Percentiles rank a stretch among this genome's conserved stretches.
phyloP scores from a whole-genome alignment of 2,329 filamentous ascomycete species.

The Fusarium sacchari region DNA sequence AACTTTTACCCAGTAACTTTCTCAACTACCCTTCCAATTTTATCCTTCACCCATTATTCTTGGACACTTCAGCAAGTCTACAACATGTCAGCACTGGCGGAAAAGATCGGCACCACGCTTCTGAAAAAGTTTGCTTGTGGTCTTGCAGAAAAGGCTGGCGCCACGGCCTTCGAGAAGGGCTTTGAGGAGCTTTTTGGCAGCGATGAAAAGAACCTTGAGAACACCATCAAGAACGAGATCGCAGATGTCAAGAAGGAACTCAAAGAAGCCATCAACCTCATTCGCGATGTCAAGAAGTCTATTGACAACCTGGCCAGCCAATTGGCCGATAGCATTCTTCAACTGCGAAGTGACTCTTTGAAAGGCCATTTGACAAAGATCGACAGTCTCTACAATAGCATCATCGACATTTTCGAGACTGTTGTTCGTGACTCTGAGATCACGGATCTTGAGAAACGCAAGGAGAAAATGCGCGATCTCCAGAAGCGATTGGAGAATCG shows the following conservation, averaged over 20 bases:
- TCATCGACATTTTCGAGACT: not conserved
- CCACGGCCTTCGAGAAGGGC: not conserved
- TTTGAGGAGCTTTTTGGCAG: not conserved
- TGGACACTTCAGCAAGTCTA: not conserved
- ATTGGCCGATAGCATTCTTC: not conserved
- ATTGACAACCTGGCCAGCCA: not conserved
- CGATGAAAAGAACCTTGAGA: not conserved
- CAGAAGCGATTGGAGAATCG: not conserved
- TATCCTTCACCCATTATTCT: not conserved
- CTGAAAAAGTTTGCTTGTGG: not conserved
- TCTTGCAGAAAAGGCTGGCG: accelerated
- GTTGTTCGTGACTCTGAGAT: not conserved
- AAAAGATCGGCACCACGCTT: not conserved
- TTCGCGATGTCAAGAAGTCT: not conserved
- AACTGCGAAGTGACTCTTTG: not conserved
- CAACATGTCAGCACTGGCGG: not conserved
- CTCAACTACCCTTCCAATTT: accelerated
- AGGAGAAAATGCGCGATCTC: accelerated
- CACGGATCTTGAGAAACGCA: not conserved
- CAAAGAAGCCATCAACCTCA: accelerated
- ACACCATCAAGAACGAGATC: not conserved
- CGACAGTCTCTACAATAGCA: not conserved
- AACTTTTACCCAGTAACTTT: not conserved
- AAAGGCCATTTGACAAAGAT: not conserved
- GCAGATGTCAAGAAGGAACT: not conserved